Percentiles rank a stretch among this genome's conserved stretches.
phyloP scores from a whole-genome alignment of 495 filamentous ascomycete species.

The Podospora conica region DNA sequence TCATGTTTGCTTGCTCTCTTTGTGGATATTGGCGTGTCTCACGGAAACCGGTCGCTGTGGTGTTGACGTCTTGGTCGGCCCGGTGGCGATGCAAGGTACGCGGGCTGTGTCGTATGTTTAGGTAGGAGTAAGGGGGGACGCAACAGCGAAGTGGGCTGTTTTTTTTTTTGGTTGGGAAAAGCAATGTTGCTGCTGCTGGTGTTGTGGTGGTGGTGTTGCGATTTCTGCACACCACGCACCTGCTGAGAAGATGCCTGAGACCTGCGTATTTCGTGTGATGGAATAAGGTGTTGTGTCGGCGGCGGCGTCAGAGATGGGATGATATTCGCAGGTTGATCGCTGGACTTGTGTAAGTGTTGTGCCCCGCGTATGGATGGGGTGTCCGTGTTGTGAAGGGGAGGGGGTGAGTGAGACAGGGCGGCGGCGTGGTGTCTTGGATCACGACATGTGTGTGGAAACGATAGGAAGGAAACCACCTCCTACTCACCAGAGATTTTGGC shows the following conservation, averaged over 20 bases:
- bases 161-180: not conserved
- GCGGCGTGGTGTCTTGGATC: not conserved
- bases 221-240: no score
- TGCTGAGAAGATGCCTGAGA: not conserved
- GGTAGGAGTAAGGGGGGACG: not conserved
- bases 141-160: not conserved
- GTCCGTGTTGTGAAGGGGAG: not conserved
- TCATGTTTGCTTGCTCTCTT: conserved; percentile 22
- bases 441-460: not conserved
- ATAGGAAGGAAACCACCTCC: not conserved
- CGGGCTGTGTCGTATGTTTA: not conserved
- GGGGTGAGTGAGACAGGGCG: not conserved
- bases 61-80: not conserved
- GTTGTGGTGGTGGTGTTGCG: not conserved
- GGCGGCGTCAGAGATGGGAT: not conserved
- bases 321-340: not conserved
- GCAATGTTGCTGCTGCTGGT: not conserved
- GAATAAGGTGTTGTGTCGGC: not conserved
- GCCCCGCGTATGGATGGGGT: no score
- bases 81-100: not conserved
- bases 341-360: not conserved
- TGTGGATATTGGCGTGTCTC: not conserved
- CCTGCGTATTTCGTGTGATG: not conserved
- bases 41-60: not conserved
- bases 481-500: not conserved